Evolutionary conservation across 495 filamentous ascomycete species (phyloP).

Genomic region (Penicillium odoratum): DNA sequence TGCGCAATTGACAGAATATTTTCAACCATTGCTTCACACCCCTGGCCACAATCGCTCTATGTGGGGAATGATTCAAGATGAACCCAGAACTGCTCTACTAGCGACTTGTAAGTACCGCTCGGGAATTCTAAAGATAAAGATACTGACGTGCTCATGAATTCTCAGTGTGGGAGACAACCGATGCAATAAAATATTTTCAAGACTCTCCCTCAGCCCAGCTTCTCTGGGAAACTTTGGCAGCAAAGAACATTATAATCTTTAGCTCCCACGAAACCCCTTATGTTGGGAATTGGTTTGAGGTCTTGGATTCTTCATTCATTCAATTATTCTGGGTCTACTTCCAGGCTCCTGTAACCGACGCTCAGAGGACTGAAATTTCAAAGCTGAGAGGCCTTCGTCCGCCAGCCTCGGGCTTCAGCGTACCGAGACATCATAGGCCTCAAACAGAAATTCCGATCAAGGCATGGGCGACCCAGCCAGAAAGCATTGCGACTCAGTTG

Average conservation of each 20-base stretch:
- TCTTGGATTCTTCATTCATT: constrained; percentile 6
- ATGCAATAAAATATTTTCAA: constrained; percentile 3
- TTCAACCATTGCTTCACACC: constrained; percentile 1
- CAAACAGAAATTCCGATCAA: constrained; percentile 2
- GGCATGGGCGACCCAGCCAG: constrained; percentile 1
- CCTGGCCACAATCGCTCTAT: constrained; percentile 2
- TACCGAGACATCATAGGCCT: constrained; percentile 2
- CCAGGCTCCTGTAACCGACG: constrained; percentile 2
- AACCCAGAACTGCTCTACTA: constrained; percentile 1
- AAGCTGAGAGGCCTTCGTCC: constrained; percentile 1
- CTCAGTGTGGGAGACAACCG: constrained; percentile 2
- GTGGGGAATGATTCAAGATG: constrained; percentile 1
- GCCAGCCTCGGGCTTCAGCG: neutral
- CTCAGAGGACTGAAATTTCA: constrained; percentile 3
- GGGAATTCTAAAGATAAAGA: neutral
- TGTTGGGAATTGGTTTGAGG: constrained; percentile 3
- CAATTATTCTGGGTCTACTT: constrained; percentile 2
- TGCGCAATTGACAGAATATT: constrained; percentile 2
- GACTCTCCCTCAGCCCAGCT: constrained; percentile 2
- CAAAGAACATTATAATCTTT: constrained; percentile 1
- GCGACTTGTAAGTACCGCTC: constrained; percentile 2
- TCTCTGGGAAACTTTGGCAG: constrained; percentile 2
- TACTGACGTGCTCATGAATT: constrained; percentile 1
- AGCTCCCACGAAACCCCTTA: constrained; percentile 1
- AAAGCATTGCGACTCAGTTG: constrained; percentile 1